Evolutionary conservation across 306 rosid species (phyloP).

Genomic region (Fragaria nilgerrensis): DNA sequence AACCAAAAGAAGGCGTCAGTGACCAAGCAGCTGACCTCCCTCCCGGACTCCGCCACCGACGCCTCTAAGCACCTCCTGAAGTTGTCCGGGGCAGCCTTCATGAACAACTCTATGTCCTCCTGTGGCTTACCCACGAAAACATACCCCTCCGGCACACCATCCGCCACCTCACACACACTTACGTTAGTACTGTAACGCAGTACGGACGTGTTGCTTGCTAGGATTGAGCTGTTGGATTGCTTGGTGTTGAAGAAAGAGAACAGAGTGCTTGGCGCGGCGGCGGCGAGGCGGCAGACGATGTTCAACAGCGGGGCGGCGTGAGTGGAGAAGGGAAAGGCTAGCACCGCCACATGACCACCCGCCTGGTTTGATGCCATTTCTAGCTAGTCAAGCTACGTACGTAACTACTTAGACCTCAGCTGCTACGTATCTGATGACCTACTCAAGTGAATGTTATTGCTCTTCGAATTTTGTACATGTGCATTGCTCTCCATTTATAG

Average conservation of each 20-base stretch:
- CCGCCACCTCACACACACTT: slow-evolving; percentile 11
- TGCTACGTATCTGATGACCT: neutral
- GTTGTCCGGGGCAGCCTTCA: slow-evolving; percentile 20
- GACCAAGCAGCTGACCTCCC: slow-evolving; percentile 21
- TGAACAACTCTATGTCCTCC: slow-evolving; percentile 27
- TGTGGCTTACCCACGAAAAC: slow-evolving; percentile 13
- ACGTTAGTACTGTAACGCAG: neutral
- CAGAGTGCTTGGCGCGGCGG: slow-evolving; percentile 11
- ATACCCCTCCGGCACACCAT: slow-evolving; percentile 26
- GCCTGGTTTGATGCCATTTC: neutral
- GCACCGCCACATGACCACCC: slow-evolving; percentile 20
- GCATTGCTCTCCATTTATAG: neutral
- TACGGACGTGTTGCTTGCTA: neutral
- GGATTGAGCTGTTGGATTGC: slow-evolving; percentile 14
- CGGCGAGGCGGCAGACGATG: slow-evolving; percentile 12
- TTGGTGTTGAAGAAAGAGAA: slow-evolving; percentile 33
- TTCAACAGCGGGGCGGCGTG: slow-evolving; percentile 24
- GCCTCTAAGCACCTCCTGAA: slow-evolving; percentile 8
- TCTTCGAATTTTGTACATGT: neutral
- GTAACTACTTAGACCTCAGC: neutral
- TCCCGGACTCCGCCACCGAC: slow-evolving; percentile 17
- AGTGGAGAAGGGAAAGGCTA: slow-evolving; percentile 24
- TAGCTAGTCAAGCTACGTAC: neutral
- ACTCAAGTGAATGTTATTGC: neutral
- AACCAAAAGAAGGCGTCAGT: slow-evolving; percentile 34